Evolutionary conservation across 495 filamentous ascomycete genomes (phyloP), one percentile per base, ranked within the genome.

Genomic region (Xylaria longipes): DNA sequence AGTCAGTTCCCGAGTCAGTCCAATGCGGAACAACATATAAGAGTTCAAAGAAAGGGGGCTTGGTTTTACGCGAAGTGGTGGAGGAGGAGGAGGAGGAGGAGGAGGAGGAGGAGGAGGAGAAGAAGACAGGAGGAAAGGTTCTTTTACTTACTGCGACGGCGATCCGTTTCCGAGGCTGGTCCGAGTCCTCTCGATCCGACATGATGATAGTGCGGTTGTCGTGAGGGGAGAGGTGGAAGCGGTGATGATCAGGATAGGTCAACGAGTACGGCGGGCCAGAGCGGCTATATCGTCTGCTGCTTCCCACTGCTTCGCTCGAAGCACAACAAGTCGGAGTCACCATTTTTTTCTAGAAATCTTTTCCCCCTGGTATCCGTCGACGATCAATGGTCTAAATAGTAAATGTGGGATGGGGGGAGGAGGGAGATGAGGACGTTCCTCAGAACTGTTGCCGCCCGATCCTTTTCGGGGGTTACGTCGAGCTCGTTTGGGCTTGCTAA

Each of bases 131-230:
- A 29, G 14, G 7, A 73, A 76, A 6, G 1, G 1, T 54, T 58
- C 35, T 27, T 27, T 41, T 46, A 45, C 90, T 82, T 87, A 94
- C 92, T 46, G 92, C 92, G 45, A 94, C 88, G 25, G 88, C 87
- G 73, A 91, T 93, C 65, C 92, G 78, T 76, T 87, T 87, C 52
- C 87, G 81, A 58, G 86, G 83, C 33, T 82, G 82, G n/a, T 85
- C 82, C 14, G 79, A 70, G 46, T 84, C 83, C 11, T 77, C 66
- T 35, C 74, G 71, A 37, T 85, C 84, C n/a, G 80, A 73, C 84
- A 86, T 86, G 43, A 71, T 78, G 50, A 77, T 45, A 14, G 79
- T 57, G 70, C 80, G 71, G 7, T 65, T 74, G 50, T 83, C 80
- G 75, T 81, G 80, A 12, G 74, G 75, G 31, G 80, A 74, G 9